Percentiles rank a stretch among this genome's conserved stretches.
phyloP scores from a whole-genome alignment of 352 stramenopile species.

The Pythium rhizo-oryzae region DNA sequence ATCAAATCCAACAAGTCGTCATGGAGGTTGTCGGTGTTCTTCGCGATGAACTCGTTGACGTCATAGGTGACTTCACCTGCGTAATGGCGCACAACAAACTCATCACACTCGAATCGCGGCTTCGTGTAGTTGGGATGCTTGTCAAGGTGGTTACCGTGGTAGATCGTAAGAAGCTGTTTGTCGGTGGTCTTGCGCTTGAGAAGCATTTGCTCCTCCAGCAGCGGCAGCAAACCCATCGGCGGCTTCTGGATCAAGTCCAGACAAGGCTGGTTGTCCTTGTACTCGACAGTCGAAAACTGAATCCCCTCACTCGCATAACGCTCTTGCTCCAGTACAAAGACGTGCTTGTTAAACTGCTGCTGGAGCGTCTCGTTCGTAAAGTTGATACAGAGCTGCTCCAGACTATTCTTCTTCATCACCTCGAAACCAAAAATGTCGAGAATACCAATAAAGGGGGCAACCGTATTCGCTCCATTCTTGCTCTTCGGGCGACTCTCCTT shows the following conservation, averaged over 20 bases:
- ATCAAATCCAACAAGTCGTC: constrained; percentile 85
- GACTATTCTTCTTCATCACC: constrained; percentile 85
- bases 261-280: constrained; percentile 81
- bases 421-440: constrained; percentile 94
- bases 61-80: constrained; percentile 83
- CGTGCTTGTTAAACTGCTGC: constrained; percentile 90
- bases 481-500: constrained; percentile 10
- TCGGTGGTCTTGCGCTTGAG: constrained; percentile 86
- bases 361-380: constrained; percentile 92
- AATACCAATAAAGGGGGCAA: constrained; percentile 76
- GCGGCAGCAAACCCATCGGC: constrained; percentile 69
- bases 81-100: constrained; percentile 88
- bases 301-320: constrained; percentile 81
- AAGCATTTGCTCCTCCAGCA: constrained; percentile 89
- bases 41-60: constrained; percentile 84
- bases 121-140: constrained; percentile 75
- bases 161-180: constrained; percentile 84
- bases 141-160: constrained; percentile 75
- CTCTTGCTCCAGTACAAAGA: constrained; percentile 85
- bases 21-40: constrained; percentile 91
- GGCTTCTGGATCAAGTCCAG: constrained; percentile 86
- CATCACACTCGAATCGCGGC: constrained; percentile 77
- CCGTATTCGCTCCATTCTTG: neutral
- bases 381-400: constrained; percentile 93
- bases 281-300: constrained; percentile 74